Base-by-base conservation (phyloP, 306 rosid genomes). In the Quercus glauca region DNA sequence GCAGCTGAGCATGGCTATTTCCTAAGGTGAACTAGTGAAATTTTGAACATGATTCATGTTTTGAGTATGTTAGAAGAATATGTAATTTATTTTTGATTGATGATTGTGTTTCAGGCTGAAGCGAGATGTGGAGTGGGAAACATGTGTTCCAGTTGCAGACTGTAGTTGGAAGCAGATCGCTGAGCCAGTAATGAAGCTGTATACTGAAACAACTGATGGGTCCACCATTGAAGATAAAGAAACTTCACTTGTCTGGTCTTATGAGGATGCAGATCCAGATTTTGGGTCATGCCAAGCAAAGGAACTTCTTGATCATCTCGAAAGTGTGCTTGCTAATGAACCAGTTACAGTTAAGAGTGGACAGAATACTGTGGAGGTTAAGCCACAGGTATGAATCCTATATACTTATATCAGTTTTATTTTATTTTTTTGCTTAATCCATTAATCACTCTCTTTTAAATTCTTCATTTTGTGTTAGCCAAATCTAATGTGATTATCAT, bases 1-100 rank as follows among this genome's bases (percentile, higher is more conserved):
- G 94, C 93, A 15, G 98, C 98, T 2, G 98, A 93, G 86, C 98
- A 93, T 35, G 98, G 98, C 68, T 91, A 87, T 83, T 93, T 91
- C 80, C 75, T 90, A 21, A 87, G 97, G 98, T 90, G 73, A 82
- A 29, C 26, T 49, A 17, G 53, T 49, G 17, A 18, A 51, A 45
- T 70, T 52, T 25, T 37, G 28, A 13, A 69, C 12, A 3, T 14
- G 26, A 25, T 73, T 51, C 29, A 25, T 31, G 9, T 58, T 76
- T 33, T 78, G 31, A 19, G 74, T 67, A 33, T 14, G 5, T 19
- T 26, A 12, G 35, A 10, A 15, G 19, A 68, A 56, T 53, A 4
- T 19, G 12, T 6, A 37, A 21, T 65, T 5, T 29, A 53, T 51
- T 71, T 65, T 26, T 68, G 25, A 51, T 64, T 59, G 31, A 76